Evolutionary conservation across 805 yeast species (phyloP), one percentile per base, ranked within the genome.

Genomic region (Yarrowia sp.): DNA sequence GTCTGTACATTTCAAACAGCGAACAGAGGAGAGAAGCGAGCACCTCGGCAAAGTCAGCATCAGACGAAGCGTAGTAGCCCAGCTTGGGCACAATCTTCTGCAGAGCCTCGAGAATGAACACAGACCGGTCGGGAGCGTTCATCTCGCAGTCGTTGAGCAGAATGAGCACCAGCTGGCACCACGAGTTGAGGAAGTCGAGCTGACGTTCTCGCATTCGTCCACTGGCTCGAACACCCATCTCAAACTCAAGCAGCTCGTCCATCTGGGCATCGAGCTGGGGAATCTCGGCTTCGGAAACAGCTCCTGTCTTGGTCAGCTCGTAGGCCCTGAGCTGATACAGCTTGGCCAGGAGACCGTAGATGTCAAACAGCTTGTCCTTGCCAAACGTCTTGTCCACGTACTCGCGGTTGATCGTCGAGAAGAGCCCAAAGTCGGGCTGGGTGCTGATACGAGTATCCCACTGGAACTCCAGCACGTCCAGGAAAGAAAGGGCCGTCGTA

Each of bases 151-250:
- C 91, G 4, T 84, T 78, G 4, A 89, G 84, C 46, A 90, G 73
- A 3, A 90, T 83, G 65, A 90, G 90, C 22, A 90, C 84, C 55
- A 92, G 72, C 66, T 85, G 86, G 21, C 86, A 85, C 98, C 98
- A 93, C 0, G 96, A 82, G 68, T 86, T 90, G 27, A 93, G 74
- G 63, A 86, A 83, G 13, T 80, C 74, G 49, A 87, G 74, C 64
- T 87, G 94, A 8, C 78, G 75, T 1, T 77, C 71, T 9, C 72
- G 63, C 18, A 70, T 39, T 41, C 63, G 53, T 35, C 41, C 51
- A 16, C 32, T 42, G 10, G 56, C 27, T n/a, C 53, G 64, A 44
- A 77, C 76, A 41, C 75, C 76, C n/a, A 82, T 73, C 13, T 82
- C 68, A 22, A 78, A 76, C 66, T 81, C 81, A 0, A 77, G 74